A percentile compares a stretch with the other conserved stretches of the same genome.
These are phyloP conservation scores for Achlya hypogyna DNA, from an alignment of 352 stramenopile species.

Conservation along the genomic window DNA sequence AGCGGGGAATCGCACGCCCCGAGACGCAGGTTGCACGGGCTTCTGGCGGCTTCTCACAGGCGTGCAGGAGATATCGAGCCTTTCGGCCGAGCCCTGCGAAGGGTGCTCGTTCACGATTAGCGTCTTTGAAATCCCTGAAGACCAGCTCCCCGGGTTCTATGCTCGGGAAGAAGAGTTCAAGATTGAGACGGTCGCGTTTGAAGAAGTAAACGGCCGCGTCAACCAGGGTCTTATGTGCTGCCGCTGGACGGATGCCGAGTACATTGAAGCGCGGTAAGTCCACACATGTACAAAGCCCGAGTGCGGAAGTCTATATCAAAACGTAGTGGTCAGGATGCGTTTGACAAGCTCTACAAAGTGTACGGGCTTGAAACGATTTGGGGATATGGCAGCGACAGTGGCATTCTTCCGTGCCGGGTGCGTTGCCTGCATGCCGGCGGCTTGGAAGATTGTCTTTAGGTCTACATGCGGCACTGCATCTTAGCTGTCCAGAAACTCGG, in stretches of 20 bases:
- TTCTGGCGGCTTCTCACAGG: not conserved
- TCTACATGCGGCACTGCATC: constrained; percentile 64
- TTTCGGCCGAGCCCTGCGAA: constrained; percentile 54
- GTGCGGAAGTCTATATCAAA: no score
- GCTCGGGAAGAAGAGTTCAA: constrained; percentile 84
- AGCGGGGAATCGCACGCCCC: constrained; percentile 80
- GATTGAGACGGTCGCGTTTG: constrained; percentile 69
- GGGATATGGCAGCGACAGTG: constrained; percentile 72
- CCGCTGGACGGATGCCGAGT: constrained; percentile 80
- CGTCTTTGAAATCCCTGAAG: constrained; percentile 54
- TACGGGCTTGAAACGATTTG: constrained; percentile 88
- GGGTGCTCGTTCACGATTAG: constrained; percentile 59
- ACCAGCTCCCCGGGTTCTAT: constrained; percentile 56
- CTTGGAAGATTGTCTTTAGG: not conserved
- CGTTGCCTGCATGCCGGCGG: not conserved
- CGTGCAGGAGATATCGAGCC: constrained; percentile 79
- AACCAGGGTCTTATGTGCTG: constrained; percentile 77
- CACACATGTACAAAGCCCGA: no score
- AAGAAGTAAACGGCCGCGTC: constrained; percentile 41
- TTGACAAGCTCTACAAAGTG: constrained; percentile 73
- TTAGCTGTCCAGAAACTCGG: constrained; percentile 35
- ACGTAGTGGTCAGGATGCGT: constrained; percentile 66
- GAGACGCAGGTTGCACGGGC: constrained; percentile 49
- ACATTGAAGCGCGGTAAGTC: constrained; percentile 52
- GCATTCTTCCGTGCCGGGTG: constrained; percentile 80